These are phyloP conservation scores for Heteromeles arbutifolia DNA, from an alignment of 306 rosid genomes.

Conservation along the genomic window DNA sequence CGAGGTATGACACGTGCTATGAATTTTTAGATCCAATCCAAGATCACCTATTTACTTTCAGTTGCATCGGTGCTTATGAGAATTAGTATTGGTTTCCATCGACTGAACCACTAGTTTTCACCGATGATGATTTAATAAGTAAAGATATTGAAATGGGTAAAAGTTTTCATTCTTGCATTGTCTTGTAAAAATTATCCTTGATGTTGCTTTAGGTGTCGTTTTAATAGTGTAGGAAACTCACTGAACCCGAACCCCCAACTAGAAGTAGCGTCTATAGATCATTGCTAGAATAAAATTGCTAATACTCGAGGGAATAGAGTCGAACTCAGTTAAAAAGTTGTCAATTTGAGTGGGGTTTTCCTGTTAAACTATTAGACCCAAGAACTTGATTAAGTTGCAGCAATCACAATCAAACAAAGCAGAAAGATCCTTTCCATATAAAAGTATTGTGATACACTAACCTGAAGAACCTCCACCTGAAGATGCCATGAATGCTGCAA, in stretches of 20 bases:
- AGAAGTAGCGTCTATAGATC: background rate
- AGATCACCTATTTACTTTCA: background rate
- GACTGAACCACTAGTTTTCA: background rate
- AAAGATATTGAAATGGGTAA: background rate
- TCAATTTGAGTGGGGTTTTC: background rate
- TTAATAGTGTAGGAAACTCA: background rate
- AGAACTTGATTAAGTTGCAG: too few relatives aligned
- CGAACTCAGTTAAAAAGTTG: background rate
- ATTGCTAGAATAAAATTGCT: background rate
- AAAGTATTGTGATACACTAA: too few relatives aligned
- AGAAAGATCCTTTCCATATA: too few relatives aligned
- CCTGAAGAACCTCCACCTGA: too few relatives aligned
- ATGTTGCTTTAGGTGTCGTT: background rate
- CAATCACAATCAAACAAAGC: too few relatives aligned
- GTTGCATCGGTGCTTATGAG: constrained; percentile 15
- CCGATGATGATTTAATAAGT: background rate
- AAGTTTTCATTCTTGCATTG: background rate
- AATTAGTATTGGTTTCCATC: background rate
- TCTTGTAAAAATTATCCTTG: background rate
- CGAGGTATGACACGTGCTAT: constrained; percentile 46
- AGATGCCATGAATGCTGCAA: too few relatives aligned
- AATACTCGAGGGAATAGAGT: background rate
- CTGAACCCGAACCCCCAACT: background rate
- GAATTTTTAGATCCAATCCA: background rate
- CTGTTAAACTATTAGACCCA: too few relatives aligned